Base-by-base conservation (phyloP, 2,329 filamentous ascomycete species). In the Hysterium pulicare region DNA sequence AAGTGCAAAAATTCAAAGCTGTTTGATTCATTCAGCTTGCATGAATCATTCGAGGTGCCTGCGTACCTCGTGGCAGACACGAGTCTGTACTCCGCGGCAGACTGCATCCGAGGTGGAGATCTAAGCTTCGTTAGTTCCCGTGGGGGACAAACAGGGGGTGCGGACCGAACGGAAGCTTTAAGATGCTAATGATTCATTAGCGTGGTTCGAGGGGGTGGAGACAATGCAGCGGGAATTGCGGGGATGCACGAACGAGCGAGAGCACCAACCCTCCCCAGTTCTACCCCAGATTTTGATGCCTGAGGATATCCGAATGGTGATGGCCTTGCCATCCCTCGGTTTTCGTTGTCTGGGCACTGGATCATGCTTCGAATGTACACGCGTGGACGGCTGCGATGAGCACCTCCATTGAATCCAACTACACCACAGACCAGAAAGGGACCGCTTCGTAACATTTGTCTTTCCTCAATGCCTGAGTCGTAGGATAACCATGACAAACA, bases 181-280 rank as follows among this genome's bases (percentile, higher is more conserved):
- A n/a, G 3, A 17, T 21, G 16, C 26, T 31, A 39, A 30, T 31
- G 23, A 39, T 17, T 39, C 37, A 39, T 39, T 39, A 39, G n/a
- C 26, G 10, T 20, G 5, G 9, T 17, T 17, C 3, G 19, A 23
- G 34, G 21, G 34, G 21, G 11, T 22, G 20, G 17, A n/a, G n/a
- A n/a, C n/a, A n/a, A n/a, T n/a, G n/a, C n/a, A n/a, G 24, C 24
- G 13, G 24, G 8, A 34, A 34, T 19, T 19, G 32, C 13, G 32
- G 32, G n/a, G 32, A 19, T 11, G 24, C 7, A 28, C 24, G 24
- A 28, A 28, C 24, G 24, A 28, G 13, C 24, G n/a, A n/a, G n/a
- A n/a, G n/a, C n/a, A n/a, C n/a, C n/a, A n/a, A n/a, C n/a, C n/a
- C n/a, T n/a, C n/a, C n/a, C n/a, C n/a, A n/a, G n/a, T n/a, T n/a